Evolutionary conservation across 2,329 filamentous ascomycete species (phyloP).

Genomic region (Talaromyces sp.): DNA sequence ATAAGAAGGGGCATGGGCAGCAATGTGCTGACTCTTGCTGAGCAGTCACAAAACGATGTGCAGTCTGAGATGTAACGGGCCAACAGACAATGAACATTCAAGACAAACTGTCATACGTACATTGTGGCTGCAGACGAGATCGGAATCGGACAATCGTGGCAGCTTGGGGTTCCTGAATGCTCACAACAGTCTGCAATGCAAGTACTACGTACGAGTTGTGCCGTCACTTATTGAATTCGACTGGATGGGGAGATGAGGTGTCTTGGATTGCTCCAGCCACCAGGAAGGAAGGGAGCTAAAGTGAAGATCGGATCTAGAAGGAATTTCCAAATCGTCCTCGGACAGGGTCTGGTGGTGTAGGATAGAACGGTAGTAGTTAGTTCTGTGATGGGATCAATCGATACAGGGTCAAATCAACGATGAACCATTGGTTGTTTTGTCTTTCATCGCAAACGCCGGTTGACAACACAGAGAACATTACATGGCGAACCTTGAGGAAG

Average conservation of each 20-base stretch:
- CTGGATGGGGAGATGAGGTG: neutral
- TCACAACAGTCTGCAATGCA: neutral
- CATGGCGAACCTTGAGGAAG: neutral
- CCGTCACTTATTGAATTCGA: neutral
- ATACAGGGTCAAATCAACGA: neutral
- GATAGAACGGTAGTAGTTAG: neutral
- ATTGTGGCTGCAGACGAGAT: slow-evolving; percentile 1
- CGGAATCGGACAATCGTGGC: slow-evolving; percentile 1
- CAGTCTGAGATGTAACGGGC: neutral
- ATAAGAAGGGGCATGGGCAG: neutral
- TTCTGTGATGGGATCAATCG: neutral
- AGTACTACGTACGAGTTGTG: neutral
- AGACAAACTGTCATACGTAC: neutral
- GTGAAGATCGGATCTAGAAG: neutral
- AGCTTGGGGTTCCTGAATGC: neutral
- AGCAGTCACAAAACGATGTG: slow-evolving; percentile 7
- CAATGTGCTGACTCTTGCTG: slow-evolving; percentile 1
- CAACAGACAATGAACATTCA: slow-evolving; percentile 1
- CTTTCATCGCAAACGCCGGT: neutral
- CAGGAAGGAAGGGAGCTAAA: neutral
- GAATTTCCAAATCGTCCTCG: too few species aligned
- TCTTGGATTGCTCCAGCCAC: neutral
- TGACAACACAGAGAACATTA: neutral
- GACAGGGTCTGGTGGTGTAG: neutral
- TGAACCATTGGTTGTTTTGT: neutral